Base-by-base conservation (phyloP, 805 yeast species). In the Candida manassasensis region DNA sequence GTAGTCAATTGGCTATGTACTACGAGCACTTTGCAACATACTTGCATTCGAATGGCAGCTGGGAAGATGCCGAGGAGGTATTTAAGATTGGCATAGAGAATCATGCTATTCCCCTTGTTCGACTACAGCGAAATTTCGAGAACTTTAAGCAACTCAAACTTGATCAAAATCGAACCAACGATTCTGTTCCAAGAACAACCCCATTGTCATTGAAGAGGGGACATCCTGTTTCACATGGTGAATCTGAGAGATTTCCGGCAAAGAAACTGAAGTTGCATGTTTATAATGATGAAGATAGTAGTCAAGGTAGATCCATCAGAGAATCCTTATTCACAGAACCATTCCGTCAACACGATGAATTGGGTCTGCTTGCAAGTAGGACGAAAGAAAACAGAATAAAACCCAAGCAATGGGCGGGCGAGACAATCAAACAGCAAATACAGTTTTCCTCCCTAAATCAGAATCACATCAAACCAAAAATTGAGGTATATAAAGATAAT, bases 21-120 rank as follows among this genome's bases (percentile, higher is more conserved):
- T 90, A 88, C 51, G 96, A 87, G 51, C 82, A 77, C 40, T 86
- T 84, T 60, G 85, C 95, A 1, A 66, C 69, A 21, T 75, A 61
- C 38, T 55, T 82, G 38, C 94, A 84, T 49, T 29, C 63, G 1
- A 58, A 57, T 12, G 69, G 71, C 14, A 69, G 74, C 37, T 48
- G 49, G 29, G 45, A 48, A 3, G 81, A 78, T 37, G 94, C 95
- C 0, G 61, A 63, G 2, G 73, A 72, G 35, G 75, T 85, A 0
- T 81, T 69, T 45, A 63, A 64, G 34, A 56, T 68, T 37, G 95
- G 94, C 0, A 47, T 88, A 1, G 64, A 67, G 22, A 53, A 59
- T 3, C 57, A 65, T 11, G 95, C 96, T 2, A 66, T 86, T 45
- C 97, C 97, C 0, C 32, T 68, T 21, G 42, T 37, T 2, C 42